phyloP scores from a whole-genome alignment of 108 stramenopile species.

The Stephanodiscus minutulus region DNA sequence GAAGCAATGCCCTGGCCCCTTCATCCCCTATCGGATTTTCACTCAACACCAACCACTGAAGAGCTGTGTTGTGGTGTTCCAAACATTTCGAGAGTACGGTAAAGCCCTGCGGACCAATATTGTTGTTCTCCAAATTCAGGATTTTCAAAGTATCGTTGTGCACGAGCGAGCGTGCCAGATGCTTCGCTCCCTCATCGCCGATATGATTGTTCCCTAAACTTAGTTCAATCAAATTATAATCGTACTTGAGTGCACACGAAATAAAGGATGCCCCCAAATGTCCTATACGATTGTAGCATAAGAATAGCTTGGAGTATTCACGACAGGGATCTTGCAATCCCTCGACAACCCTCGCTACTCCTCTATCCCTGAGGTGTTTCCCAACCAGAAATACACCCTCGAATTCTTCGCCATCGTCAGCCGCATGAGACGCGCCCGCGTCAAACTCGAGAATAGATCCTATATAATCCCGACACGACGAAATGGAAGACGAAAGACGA shows the following conservation, averaged over 20 bases:
- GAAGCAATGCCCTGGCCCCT: conserved; percentile 39
- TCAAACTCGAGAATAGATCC: neutral
- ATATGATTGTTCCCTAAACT: conserved; percentile 49
- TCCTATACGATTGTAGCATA: conserved; percentile 18
- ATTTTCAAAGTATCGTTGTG: conserved; percentile 39
- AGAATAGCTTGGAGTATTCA: conserved; percentile 23
- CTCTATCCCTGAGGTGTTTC: conserved; percentile 6
- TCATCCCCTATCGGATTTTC: conserved; percentile 51
- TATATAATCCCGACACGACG: neutral
- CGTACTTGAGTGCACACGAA: conserved; percentile 24
- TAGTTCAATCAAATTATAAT: conserved; percentile 49
- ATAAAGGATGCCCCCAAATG: conserved; percentile 43
- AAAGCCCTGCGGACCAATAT: conserved; percentile 44
- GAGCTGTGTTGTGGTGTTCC: conserved; percentile 22
- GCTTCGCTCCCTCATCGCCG: conserved; percentile 46
- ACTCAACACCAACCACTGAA: conserved; percentile 46
- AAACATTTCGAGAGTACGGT: conserved; percentile 36
- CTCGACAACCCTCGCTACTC: conserved; percentile 1
- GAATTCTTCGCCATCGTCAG: neutral
- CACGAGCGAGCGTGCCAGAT: conserved; percentile 30
- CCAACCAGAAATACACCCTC: neutral
- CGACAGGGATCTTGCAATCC: conserved; percentile 13
- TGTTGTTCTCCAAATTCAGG: conserved; percentile 57
- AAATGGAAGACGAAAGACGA: neutral
- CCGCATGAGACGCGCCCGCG: neutral